Evolutionary conservation across 441 rosid genomes (phyloP), one percentile per base, ranked within the genome.

Genomic region (Melastoma candidum): DNA sequence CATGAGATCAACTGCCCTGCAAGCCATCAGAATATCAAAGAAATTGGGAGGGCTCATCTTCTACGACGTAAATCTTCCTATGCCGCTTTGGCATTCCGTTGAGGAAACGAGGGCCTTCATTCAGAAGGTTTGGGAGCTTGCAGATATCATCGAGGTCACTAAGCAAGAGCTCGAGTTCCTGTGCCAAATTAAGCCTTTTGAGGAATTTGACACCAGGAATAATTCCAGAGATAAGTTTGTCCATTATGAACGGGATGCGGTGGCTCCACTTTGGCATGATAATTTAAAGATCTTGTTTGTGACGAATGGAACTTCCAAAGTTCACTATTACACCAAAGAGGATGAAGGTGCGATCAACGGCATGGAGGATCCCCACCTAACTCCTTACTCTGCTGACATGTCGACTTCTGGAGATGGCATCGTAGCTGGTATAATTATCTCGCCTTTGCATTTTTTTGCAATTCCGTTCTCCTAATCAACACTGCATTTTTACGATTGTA

Each of bases 361-460:
- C 46, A 79, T 81, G 85, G 96, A 87, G 75, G 96, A 80, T 77
- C 73, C 88, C 13, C 90, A 87, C 6, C 47, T 92, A 47, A 82
- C 95, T 49, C 95, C 94, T 49, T 87, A 75, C 73, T 74, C 96
- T 0, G 1, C 74, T 62, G 98, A 85, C 61, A 82, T 87, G 98
- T 85, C 95, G 3, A 88, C 96, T 43, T 77, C 95, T 44, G 96
- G 95, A 67, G 96, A 87, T 77, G 98, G 90, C 70, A 80, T 92
- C 48, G 84, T 78, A 63, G 98, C 96, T 59, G 96, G 98, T 92
- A 68, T 43, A 49, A 51, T 7, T 8, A 26, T 39, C 14, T 4
- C 51, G 10, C 26, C 12, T 11, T 55, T 45, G 53, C n/a, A 5
- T 53, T 56, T 12, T 26, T 29, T 22, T 56, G 47, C 53, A 29